Conservation (phyloP, 1,284 basidiomycete genomes). For the Cronartium quercuum region DNA sequence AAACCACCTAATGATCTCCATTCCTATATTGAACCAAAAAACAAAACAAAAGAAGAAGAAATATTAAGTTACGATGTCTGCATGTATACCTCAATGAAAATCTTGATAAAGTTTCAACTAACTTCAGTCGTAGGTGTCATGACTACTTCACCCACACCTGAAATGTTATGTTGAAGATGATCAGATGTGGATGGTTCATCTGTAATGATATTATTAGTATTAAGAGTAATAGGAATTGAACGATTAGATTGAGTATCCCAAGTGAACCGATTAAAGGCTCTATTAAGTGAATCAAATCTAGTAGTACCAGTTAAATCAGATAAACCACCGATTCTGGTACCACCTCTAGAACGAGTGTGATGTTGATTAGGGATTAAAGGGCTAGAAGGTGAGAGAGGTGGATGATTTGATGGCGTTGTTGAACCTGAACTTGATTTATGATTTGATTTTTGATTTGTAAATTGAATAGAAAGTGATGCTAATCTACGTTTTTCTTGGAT, state of each 20-base stretch:
- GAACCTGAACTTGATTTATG: not conserved
- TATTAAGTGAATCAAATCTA: slow-evolving; percentile 19
- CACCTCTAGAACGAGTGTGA: not conserved
- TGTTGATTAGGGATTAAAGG: not conserved
- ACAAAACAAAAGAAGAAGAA: not conserved
- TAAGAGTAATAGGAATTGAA: not conserved
- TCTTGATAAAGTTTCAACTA: not conserved
- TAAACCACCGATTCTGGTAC: slow-evolving; percentile 1
- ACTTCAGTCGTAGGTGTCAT: slow-evolving; percentile 38
- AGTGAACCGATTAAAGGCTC: slow-evolving; percentile 1
- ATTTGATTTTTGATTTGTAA: not conserved
- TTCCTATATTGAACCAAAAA: slow-evolving; percentile 3
- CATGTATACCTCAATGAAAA: not conserved
- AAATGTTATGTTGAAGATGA: not conserved
- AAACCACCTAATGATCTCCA: slow-evolving; percentile 27
- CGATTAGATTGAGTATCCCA: not conserved
- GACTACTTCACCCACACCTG: slow-evolving; percentile 10
- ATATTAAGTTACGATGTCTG: not conserved
- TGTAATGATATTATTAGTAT: not conserved
- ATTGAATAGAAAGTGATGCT: not conserved
- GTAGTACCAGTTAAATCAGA: slow-evolving; percentile 7
- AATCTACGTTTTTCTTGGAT: slow-evolving; percentile 1
- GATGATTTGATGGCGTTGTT: not conserved
- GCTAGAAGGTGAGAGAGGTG: not conserved
- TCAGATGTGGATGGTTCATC: too few species aligned